phyloP scores from a whole-genome alignment of 148 eudicot genomes.

The Dysphania ambrosioides region DNA sequence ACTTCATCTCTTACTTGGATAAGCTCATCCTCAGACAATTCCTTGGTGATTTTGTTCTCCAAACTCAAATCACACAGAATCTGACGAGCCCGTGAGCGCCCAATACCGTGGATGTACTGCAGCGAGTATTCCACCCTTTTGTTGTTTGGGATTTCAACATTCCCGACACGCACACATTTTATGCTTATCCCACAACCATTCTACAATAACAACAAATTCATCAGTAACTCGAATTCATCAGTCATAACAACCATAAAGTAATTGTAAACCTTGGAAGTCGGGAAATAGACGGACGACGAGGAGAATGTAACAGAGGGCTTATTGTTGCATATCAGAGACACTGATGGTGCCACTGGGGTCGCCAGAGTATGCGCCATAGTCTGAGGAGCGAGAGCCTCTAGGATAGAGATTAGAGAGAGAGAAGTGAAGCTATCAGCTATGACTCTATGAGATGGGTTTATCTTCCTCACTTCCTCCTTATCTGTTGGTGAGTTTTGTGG shows the following conservation, averaged over 20 bases:
- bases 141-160: constrained; percentile 61
- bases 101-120: constrained; percentile 63
- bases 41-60: constrained; percentile 58
- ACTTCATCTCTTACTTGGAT: constrained; percentile 46
- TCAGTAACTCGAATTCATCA: neutral
- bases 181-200: constrained; percentile 33
- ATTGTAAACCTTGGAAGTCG: constrained; percentile 44
- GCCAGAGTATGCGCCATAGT: constrained; percentile 56
- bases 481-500: neutral
- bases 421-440: neutral
- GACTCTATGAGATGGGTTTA: neutral
- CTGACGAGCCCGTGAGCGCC: constrained; percentile 45
- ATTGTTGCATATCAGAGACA: constrained; percentile 41
- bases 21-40: constrained; percentile 54
- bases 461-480: neutral
- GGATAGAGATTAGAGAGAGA: neutral
- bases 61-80: constrained; percentile 47
- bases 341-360: constrained; percentile 48
- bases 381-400: neutral
- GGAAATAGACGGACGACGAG: constrained; percentile 34
- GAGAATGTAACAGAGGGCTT: constrained; percentile 23
- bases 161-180: constrained; percentile 61
- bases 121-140: constrained; percentile 55
- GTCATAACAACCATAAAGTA: neutral
- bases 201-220: neutral